Evolutionary conservation across 306 rosid genomes (phyloP).

Genomic region (Leucaena leucocephala): DNA sequence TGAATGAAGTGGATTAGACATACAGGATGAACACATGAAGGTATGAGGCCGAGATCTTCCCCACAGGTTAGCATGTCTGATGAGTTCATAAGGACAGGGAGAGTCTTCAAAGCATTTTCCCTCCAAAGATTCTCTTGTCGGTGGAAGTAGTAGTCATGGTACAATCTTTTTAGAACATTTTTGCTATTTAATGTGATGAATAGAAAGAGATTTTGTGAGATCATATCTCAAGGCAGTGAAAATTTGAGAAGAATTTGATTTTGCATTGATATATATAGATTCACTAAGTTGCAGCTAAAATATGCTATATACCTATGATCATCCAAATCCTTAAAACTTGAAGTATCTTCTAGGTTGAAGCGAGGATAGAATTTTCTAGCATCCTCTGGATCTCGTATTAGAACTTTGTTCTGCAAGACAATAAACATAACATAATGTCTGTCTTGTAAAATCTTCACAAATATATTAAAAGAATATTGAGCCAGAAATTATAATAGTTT

Average conservation of each 20-base stretch:
- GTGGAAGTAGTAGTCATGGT: slow-evolving; percentile 89
- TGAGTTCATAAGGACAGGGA: slow-evolving; percentile 86
- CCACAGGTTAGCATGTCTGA: slow-evolving; percentile 96
- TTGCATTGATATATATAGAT: slow-evolving; percentile 13
- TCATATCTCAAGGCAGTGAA: slow-evolving; percentile 26
- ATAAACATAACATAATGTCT: slow-evolving; percentile 23
- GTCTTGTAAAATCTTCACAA: slow-evolving; percentile 34
- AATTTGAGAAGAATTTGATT: slow-evolving; percentile 19
- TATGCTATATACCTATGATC: slow-evolving; percentile 60
- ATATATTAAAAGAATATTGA: neutral
- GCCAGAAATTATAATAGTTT: neutral
- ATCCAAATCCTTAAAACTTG: slow-evolving; percentile 84
- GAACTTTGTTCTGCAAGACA: slow-evolving; percentile 81
- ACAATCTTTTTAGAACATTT: slow-evolving; percentile 75
- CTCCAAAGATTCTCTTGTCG: slow-evolving; percentile 97
- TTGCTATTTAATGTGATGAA: slow-evolving; percentile 58
- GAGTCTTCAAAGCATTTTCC: slow-evolving; percentile 89
- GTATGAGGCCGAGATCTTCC: slow-evolving; percentile 96
- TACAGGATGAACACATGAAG: slow-evolving; percentile 98
- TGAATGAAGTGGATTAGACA: slow-evolving; percentile 30
- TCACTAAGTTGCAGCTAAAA: neutral
- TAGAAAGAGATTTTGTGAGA: slow-evolving; percentile 33
- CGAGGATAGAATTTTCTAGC: slow-evolving; percentile 88
- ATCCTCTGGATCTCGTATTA: slow-evolving; percentile 83
- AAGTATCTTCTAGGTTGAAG: slow-evolving; percentile 90